Evolutionary conservation across 441 rosid species (phyloP).

Genomic region (California macrophylla): DNA sequence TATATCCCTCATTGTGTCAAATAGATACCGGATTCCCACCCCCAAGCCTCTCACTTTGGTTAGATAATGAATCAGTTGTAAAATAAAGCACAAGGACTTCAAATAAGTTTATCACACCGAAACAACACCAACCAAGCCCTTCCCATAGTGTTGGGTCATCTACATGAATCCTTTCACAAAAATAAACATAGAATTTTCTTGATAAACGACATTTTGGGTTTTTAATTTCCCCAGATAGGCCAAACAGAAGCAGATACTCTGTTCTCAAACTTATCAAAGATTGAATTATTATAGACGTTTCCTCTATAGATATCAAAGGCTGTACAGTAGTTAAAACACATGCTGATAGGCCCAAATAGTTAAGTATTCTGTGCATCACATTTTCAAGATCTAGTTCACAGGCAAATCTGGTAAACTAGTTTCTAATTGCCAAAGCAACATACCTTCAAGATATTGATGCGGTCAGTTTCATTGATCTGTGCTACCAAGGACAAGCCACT

Average conservation of each 20-base stretch:
- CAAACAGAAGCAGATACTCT: not conserved
- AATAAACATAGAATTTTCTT: not conserved
- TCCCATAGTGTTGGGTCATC: too few species aligned
- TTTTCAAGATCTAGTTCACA: slow-evolving; percentile 1
- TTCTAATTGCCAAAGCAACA: slow-evolving; percentile 14
- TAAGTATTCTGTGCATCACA: not conserved
- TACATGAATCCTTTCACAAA: too few species aligned
- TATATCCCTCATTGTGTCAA: not conserved
- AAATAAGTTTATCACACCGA: too few species aligned
- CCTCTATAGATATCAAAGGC: not conserved
- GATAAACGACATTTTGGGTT: not conserved
- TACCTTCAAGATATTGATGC: slow-evolving; percentile 92
- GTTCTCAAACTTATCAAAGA: not conserved
- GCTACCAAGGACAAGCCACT: slow-evolving; percentile 79
- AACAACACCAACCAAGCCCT: too few species aligned
- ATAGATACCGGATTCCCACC: not conserved
- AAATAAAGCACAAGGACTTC: too few species aligned
- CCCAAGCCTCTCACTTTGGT: not conserved
- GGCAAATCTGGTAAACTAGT: not conserved
- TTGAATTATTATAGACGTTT: not conserved
- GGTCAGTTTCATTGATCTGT: slow-evolving; percentile 83
- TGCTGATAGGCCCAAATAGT: not conserved
- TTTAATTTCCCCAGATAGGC: not conserved
- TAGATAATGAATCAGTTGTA: not conserved
- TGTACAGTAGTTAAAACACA: not conserved